phyloP scores from a whole-genome alignment of 306 rosid species.

The Carpinus viminea region DNA sequence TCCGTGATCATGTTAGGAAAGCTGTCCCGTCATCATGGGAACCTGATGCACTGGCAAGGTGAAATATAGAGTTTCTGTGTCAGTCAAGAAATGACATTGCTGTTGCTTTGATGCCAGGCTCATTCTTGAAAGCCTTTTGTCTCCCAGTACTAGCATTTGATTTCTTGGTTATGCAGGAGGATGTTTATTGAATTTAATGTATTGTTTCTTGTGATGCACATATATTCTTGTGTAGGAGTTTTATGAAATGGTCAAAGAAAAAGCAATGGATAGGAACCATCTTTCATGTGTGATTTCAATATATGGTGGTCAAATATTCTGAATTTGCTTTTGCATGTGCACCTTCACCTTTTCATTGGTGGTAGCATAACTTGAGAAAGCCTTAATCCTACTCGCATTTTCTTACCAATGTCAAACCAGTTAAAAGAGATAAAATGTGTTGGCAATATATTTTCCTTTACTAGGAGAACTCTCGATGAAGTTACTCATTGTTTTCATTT shows the following conservation, averaged over 20 bases:
- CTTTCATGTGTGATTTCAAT: not conserved
- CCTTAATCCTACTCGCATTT: not conserved
- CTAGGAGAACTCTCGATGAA: not conserved
- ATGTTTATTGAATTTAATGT: not conserved
- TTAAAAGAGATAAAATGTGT: not conserved
- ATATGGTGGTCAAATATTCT: not conserved
- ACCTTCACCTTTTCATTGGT: not conserved
- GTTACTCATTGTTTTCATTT: not conserved
- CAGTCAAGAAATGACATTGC: slow-evolving; percentile 2
- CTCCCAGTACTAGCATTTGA: not conserved
- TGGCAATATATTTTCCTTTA: not conserved
- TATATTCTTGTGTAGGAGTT: not conserved
- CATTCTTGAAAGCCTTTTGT: slow-evolving; percentile 2
- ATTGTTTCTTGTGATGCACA: not conserved
- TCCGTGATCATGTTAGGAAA: slow-evolving; percentile 65
- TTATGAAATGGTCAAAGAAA: not conserved
- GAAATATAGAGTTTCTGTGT: slow-evolving; percentile 22
- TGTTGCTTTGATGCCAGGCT: slow-evolving; percentile 8
- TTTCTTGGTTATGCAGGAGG: not conserved
- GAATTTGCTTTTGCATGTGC: not conserved
- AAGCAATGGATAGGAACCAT: not conserved
- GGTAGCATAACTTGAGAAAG: not conserved
- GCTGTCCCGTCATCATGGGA: slow-evolving; percentile 95
- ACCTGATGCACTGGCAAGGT: slow-evolving; percentile 94
- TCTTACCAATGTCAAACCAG: not conserved